Evolutionary conservation across 495 filamentous ascomycete genomes (phyloP).

Genomic region (Neurospora terricola): DNA sequence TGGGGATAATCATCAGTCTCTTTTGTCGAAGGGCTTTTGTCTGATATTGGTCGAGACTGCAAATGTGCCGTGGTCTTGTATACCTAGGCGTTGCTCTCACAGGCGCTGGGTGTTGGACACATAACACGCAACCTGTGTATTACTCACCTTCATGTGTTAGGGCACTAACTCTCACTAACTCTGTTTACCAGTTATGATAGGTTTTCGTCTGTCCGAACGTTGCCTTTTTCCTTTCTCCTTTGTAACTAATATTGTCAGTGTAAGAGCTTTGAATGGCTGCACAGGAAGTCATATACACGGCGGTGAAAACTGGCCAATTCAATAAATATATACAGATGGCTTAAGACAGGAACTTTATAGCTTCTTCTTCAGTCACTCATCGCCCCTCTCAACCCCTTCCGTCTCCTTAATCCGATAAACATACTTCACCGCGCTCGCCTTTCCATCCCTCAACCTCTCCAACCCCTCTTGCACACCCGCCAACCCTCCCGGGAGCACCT

Average conservation of each 20-base stretch:
- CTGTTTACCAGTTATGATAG: not conserved
- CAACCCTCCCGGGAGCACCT: conserved; percentile 52
- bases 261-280: not conserved
- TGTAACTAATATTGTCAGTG: too few relatives aligned
- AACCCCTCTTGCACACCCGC: conserved; percentile 47
- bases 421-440: conserved; percentile 59
- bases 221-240: not conserved
- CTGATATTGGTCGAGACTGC: not conserved
- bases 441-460: conserved; percentile 48
- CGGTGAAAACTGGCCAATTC: not conserved
- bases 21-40: not conserved
- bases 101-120: not conserved
- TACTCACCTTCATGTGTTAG: not conserved
- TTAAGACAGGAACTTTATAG: not conserved
- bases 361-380: not conserved
- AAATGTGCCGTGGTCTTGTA: not conserved
- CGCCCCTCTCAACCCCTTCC: conserved; percentile 18
- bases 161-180: not conserved
- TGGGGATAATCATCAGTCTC: not conserved
- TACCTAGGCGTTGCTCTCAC: not conserved
- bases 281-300: not conserved
- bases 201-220: not conserved
- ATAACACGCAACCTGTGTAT: not conserved
- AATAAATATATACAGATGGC: not conserved
- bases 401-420: conserved; percentile 60